phyloP scores from a whole-genome alignment of 768 basidiomycete species.

The Cystofilobasidium bisporidii region DNA sequence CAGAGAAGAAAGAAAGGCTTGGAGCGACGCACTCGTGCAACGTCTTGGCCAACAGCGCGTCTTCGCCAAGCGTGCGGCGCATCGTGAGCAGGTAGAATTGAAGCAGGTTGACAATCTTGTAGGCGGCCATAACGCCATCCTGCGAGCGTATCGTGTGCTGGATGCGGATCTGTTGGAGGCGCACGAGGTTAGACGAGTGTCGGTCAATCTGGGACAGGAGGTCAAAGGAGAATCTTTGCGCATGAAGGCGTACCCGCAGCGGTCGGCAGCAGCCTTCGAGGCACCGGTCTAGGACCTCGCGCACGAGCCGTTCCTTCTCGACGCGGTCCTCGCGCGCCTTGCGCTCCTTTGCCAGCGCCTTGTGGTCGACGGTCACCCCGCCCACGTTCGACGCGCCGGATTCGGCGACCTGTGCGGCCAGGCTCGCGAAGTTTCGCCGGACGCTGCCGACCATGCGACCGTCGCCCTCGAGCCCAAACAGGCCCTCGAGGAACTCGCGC shows the following conservation, averaged over 20 bases:
- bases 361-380: background rate
- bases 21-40: slow-evolving; percentile 59
- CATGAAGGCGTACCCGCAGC: slow-evolving; percentile 58
- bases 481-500: slow-evolving; percentile 77
- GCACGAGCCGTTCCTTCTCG: slow-evolving; percentile 69
- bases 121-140: slow-evolving; percentile 82
- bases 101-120: slow-evolving; percentile 86
- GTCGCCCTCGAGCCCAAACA: slow-evolving; percentile 63
- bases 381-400: background rate
- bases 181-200: too few relatives aligned
- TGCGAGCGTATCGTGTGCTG: slow-evolving; percentile 87
- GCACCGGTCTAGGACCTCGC: slow-evolving; percentile 67
- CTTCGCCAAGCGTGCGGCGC: slow-evolving; percentile 78
- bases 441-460: slow-evolving; percentile 63
- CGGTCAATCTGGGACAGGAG: background rate
- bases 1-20: background rate
- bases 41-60: slow-evolving; percentile 64
- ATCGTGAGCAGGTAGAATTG: slow-evolving; percentile 92
- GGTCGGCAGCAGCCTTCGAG: slow-evolving; percentile 78
- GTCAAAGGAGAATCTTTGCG: too few relatives aligned
- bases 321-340: slow-evolving; percentile 38
- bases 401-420: background rate
- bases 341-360: background rate
- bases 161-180: slow-evolving; percentile 57
- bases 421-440: slow-evolving; percentile 21